Evolutionary conservation across 139 green algal genomes (phyloP).

Genomic region (Pleodorina starrii): DNA sequence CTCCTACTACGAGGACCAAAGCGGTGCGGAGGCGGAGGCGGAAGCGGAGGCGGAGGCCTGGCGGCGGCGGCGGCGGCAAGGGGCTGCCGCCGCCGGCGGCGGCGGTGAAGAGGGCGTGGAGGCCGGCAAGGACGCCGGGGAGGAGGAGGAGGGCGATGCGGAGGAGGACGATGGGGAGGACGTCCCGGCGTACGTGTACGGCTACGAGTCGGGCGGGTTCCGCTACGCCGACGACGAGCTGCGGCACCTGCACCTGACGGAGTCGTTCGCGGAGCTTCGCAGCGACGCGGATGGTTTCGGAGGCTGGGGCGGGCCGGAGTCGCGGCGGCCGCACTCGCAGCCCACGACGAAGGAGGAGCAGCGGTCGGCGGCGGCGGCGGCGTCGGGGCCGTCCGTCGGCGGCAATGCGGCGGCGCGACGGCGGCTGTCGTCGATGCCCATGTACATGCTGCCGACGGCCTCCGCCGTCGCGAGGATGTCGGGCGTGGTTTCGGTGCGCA

Average conservation of each 20-base stretch:
- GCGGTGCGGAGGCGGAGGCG: not conserved
- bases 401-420: not conserved
- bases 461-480: not conserved
- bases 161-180: constrained; percentile 1
- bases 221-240: too few relatives aligned
- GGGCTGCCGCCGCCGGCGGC: too few relatives aligned
- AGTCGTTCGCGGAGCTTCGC: too few relatives aligned
- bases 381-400: not conserved
- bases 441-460: constrained; percentile 3
- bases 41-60: too few relatives aligned
- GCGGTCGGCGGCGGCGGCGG: not conserved
- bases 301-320: not conserved
- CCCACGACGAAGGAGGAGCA: constrained; percentile 3
- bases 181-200: too few relatives aligned
- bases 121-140: not conserved
- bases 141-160: not conserved
- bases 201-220: too few relatives aligned
- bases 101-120: not conserved
- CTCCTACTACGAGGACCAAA: not conserved
- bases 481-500: not conserved
- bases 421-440: not conserved
- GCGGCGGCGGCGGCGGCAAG: too few relatives aligned
- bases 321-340: not conserved
- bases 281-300: not conserved
- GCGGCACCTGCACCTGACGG: not conserved